Percentiles rank a stretch among this genome's conserved stretches.
Conservation (phyloP, 768 basidiomycete genomes). For the Rhizopogon rudus region DNA sequence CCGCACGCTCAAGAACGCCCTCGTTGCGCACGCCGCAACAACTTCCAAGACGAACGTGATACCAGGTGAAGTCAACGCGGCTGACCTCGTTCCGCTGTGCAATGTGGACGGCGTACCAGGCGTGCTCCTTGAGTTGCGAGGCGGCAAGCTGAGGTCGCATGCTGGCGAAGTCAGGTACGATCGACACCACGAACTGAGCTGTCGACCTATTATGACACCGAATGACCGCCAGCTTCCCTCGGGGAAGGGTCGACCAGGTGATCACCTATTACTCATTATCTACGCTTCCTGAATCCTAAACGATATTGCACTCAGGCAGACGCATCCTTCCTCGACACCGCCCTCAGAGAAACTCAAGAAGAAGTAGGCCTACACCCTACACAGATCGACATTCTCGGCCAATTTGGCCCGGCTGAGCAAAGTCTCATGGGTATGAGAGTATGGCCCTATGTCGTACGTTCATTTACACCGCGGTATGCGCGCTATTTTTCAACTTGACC, state of each 20-base stretch:
- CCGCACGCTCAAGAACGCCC: conserved; percentile 3
- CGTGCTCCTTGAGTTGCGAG: conserved; percentile 59
- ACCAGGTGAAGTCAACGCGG: conserved; percentile 44
- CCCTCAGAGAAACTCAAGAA: conserved; percentile 70
- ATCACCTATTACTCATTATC: conserved; percentile 32
- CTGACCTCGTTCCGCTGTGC: conserved; percentile 73
- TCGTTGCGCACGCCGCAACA: conserved; percentile 18
- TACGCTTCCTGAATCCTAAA: no score
- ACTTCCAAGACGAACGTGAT: conserved; percentile 48
- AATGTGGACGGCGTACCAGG: conserved; percentile 65
- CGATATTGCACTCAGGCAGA: conserved; percentile 36
- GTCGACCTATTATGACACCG: background rate
- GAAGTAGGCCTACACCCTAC: conserved; percentile 59
- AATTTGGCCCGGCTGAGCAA: conserved; percentile 55
- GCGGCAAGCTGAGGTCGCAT: conserved; percentile 38
- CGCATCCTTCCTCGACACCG: conserved; percentile 46
- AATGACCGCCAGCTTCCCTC: conserved; percentile 57
- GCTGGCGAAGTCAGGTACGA: conserved; percentile 72
- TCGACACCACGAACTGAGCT: no score
- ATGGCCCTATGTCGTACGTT: conserved; percentile 73
- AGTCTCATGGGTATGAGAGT: conserved; percentile 59
- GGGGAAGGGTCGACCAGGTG: conserved; percentile 62
- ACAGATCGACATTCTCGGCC: conserved; percentile 62
- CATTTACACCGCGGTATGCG: conserved; percentile 51
- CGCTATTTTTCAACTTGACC: conserved; percentile 26